Evolutionary conservation across 768 basidiomycete genomes (phyloP), one percentile per base, ranked within the genome.

Genomic region (Auriculariales sp.): DNA sequence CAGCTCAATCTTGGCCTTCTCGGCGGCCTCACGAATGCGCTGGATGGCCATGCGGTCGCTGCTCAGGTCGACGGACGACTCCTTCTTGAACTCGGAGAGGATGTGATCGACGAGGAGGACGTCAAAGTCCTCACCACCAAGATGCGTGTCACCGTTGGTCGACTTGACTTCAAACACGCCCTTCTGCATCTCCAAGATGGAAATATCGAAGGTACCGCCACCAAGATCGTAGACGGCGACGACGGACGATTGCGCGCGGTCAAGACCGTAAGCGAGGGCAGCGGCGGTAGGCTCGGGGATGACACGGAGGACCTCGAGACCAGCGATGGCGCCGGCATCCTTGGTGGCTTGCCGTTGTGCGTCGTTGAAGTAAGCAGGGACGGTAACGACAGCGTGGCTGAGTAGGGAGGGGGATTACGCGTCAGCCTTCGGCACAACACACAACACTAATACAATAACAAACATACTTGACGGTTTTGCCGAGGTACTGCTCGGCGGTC

Each of bases 131-230:
- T 99, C 95, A 62, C 83, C 83, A 63, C 90, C 95, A 51, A 99
- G 79, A 64, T 99, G 95, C 14, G 95, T 98, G 67, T 99, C 94
- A 63, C 95, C 95, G 62, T 97, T 97, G 49, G 95, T 99, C 0
- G 95, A 97, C 73, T 98, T 99, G 63, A 99, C 95, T 67, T 98
- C 95, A 66, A 98, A 99, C 9, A 99, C 93, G 59, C 94, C 95
- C 68, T 95, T 93, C 67, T 97, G 91, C 91, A 98, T 98, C 70
- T 97, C 93, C 50, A 99, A 74, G 57, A 99, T 93, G 27, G 95
- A 99, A 61, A 99, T 91, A 90, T 98, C 94, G 66, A 98, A 98
- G 22, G 94, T 97, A 50, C 94, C 94, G 59, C 94, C 94, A 57
- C 94, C 94, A 28, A 98, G 76, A 73, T 99, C 95, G 64, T 98